phyloP scores from a whole-genome alignment of 1,284 basidiomycete species.

The Cutaneotrichosporon sp. region DNA sequence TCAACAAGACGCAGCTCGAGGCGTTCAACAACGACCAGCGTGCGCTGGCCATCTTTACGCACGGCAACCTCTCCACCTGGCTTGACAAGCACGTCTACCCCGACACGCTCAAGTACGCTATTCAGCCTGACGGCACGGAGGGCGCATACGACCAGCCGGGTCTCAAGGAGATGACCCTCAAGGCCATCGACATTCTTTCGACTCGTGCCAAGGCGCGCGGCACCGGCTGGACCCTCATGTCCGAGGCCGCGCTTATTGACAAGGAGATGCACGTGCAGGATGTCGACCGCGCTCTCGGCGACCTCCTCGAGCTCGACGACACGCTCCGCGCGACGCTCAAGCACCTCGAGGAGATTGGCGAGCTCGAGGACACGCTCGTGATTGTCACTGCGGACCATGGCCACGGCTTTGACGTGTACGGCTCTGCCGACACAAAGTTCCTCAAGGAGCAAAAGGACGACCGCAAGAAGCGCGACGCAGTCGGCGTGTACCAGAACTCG shows the following conservation, averaged over 20 bases:
- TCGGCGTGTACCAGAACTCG: conserved; percentile 45
- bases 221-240: conserved; percentile 49
- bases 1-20: conserved; percentile 44
- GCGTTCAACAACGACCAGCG: conserved; percentile 41
- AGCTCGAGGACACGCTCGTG: conserved; percentile 48
- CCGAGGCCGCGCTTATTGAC: conserved; percentile 49
- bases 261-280: conserved; percentile 49
- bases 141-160: conserved; percentile 48
- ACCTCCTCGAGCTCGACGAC: conserved; percentile 50
- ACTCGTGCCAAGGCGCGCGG: conserved; percentile 40
- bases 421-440: conserved; percentile 46
- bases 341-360: conserved; percentile 47
- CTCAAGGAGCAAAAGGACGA: conserved; percentile 37
- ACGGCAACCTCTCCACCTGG: conserved; percentile 47
- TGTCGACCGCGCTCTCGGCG: conserved; percentile 49
- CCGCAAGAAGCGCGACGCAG: conserved; percentile 44
- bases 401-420: conserved; percentile 45
- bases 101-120: conserved; percentile 34
- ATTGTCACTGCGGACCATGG: conserved; percentile 50
- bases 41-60: conserved; percentile 48
- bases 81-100: conserved; percentile 48
- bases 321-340: conserved; percentile 46
- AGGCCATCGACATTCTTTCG: conserved; percentile 48
- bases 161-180: conserved; percentile 50
- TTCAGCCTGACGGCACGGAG: conserved; percentile 29